Base-by-base conservation (phyloP, 2,329 filamentous ascomycete genomes). In the Talaromyces sp. region DNA sequence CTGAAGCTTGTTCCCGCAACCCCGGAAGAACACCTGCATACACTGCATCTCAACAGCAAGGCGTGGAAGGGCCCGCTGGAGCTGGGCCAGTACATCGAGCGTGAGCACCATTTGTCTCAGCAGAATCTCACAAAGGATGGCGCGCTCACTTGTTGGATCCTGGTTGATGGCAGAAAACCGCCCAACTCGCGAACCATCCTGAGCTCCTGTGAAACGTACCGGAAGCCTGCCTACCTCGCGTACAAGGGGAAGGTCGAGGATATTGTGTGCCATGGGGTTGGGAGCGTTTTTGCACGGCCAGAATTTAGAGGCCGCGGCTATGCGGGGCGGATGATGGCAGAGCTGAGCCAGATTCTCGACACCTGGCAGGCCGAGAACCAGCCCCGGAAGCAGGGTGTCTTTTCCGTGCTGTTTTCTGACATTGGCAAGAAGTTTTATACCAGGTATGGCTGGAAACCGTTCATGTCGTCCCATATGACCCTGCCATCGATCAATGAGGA, bases 371-470 rank as follows among this genome's bases (percentile, higher is more conserved):
- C 77, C 61, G 78, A 79, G 31, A 70, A 75, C 41, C 72, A 76
- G 56, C 63, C 65, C 52, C 69, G 71, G 21, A 70, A 72, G 65
- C 73, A 70, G 70, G 81, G 72, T 64, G 74, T 85, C 14, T 95
- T 93, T 73, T 93, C 90, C 0, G 84, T 96, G 8, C 80, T 97
- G 9, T 96, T 87, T 75, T 96, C 91, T 9, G 91, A 96, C 68
- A 92, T 96, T 64, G 91, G 93, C 21, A 89, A 91, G 79, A 78
- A 79, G 43, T 97, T 92, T 75, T 97, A 97, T 76, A 84, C 88
- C 3, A 81, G 80, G 32, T 81, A 86, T 64, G 91, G 91, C 52
- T 97, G 93, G 93, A 81, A 85, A 55, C 82, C 86, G 0, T 93
- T 89, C 67, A 80, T 84, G 21, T 93, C 90, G 61, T 80, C 83